Evolutionary conservation across 2,329 filamentous ascomycete species (phyloP), one percentile per base, ranked within the genome.

Genomic region (Didymella keratinophila): DNA sequence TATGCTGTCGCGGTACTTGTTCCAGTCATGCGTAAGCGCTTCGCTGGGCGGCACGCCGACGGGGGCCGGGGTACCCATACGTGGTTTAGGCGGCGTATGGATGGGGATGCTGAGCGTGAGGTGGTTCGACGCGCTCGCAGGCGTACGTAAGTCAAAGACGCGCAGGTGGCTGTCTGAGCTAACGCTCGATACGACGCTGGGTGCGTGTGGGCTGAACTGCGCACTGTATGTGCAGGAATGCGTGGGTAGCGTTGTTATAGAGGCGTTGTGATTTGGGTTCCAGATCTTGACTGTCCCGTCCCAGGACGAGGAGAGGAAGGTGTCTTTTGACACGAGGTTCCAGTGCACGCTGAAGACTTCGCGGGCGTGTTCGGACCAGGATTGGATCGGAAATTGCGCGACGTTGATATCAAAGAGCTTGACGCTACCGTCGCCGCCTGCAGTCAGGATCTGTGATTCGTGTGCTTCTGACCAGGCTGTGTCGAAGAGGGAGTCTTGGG

Each of bases 271-370:
- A 47, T 89, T 88, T 1, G 95, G 95, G 14, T 91, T 92, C 94
- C 94, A 99, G 70, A 99, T 88, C 80, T 97, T 97, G 69, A 98
- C 87, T 2, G 92, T 96, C 48, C 95, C 95, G 72, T 99, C 95
- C 95, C 95, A 99, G 6, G 92, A 96, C 65, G 89, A 93, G 0
- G 92, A 96, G 28, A 93, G 85, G 74, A 99, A 98, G 0, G 87
- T 92, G 71, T 95, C 91, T 76, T 99, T 99, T 28, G 90, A 87
- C 5, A 96, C 86, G 20, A 96, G 86, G 69, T 94, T 97, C 94
- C 94, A 99, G 72, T 89, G 86, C 4, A 97, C 93, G 2, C 92
- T 89, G 75, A 98, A 97, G 9, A 96, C 90, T 78, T 99, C 95
- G 56, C 94, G 86, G 65, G 90, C 92, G 77, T 99, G 95, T 75